Base-by-base conservation (phyloP, 2,329 filamentous ascomycete species). In the Xylaria sp. region DNA sequence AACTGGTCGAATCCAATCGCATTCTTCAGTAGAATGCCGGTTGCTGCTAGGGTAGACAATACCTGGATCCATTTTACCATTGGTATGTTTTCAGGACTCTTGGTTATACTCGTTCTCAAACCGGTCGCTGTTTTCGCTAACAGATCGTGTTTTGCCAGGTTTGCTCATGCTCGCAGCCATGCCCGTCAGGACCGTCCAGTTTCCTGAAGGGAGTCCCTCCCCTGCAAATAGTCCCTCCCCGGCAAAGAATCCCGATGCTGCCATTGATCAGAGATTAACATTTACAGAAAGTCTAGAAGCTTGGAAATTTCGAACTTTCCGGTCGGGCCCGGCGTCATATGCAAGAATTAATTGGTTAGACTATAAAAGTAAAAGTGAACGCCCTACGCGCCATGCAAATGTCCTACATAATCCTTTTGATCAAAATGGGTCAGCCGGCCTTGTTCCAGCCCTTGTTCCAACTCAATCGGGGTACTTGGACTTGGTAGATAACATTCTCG, bases 111-210 rank as follows among this genome's bases (percentile, higher is more conserved):
- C 13, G 32, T 34, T 34, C 7, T 30, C 55, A 28, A 12, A 7
- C 18, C 2, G 10, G 20, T 5, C 34, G 0, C 15, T 25, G n/a
- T 48, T 23, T 20, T 48, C 12, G 15, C 50, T 63, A n/a, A 63
- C 41, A 18, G 15, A 50, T 15, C 32, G 20, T 10, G 15, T 30
- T 30, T 60, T 30, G 9, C 18, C 13, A 57, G 52, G 60, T 36
- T 56, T 63, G 9, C 60, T 57, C 18, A 63, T 57, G 52, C 23
- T 39, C 9, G 60, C 60, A 4, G 52, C 60, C 18, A 57, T 63
- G 41, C 52, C 60, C 32, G n/a, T n/a, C n/a, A n/a, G n/a, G n/a
- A n/a, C n/a, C n/a, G n/a, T n/a, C n/a, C n/a, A n/a, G n/a, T n/a
- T n/a, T n/a, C n/a, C n/a, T n/a, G n/a, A n/a, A n/a, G n/a, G n/a